Evolutionary conservation across 2,329 filamentous ascomycete genomes (phyloP).

Genomic region (Paraphaeosphaeria sporulosa): DNA sequence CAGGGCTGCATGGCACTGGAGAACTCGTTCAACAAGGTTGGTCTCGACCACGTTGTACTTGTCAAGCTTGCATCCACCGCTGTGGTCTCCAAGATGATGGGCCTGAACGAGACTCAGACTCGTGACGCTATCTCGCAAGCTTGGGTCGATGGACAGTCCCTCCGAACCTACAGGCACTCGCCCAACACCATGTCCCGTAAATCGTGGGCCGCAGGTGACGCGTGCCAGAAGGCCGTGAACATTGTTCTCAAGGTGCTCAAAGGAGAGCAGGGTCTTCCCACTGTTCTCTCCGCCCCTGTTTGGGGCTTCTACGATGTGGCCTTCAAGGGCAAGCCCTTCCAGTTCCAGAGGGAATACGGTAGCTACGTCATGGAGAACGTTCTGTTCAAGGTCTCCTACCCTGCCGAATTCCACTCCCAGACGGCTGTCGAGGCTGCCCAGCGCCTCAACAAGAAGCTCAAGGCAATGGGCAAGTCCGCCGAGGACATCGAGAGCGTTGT

Average conservation of each 20-base stretch:
- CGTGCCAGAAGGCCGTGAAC: constrained; percentile 94
- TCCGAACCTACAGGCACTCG: constrained; percentile 96
- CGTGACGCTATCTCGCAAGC: constrained; percentile 96
- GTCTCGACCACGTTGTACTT: constrained; percentile 94
- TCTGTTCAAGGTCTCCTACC: constrained; percentile 99
- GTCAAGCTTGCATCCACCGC: constrained; percentile 97
- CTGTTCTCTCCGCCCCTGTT: constrained; percentile 86
- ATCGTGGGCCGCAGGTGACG: constrained; percentile 98
- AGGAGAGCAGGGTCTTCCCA: constrained; percentile 90
- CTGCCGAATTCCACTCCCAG: constrained; percentile 98
- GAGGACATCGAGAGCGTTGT: constrained; percentile 89
- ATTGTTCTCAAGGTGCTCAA: constrained; percentile 88
- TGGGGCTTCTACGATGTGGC: constrained; percentile 99
- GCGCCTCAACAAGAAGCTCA: constrained; percentile 84
- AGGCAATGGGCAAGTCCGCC: constrained; percentile 85
- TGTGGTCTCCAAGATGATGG: constrained; percentile 94
- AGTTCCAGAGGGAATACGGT: constrained; percentile 95
- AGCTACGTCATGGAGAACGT: constrained; percentile 99
- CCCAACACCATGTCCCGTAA: constrained; percentile 99
- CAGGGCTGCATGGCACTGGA: constrained; percentile 95
- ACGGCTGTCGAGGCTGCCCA: constrained; percentile 95
- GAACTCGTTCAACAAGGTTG: constrained; percentile 99
- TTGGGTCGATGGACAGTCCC: constrained; percentile 94
- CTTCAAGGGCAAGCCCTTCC: constrained; percentile 89
- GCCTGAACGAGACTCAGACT: constrained; percentile 87